Base-by-base conservation (phyloP, 257 asterid species). In the Nicotiana sylvestris region DNA sequence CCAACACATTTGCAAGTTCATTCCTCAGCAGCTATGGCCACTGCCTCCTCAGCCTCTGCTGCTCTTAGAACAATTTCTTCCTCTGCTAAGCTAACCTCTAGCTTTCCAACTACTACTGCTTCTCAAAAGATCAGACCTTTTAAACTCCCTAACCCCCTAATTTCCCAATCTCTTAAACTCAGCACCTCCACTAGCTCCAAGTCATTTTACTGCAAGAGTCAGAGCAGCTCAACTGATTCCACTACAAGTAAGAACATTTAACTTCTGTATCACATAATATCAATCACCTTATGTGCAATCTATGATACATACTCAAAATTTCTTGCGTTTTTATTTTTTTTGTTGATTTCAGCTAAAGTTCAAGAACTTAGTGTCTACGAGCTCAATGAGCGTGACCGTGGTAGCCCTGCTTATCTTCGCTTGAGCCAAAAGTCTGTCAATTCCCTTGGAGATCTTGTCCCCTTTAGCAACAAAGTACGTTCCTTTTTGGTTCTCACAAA, bases 361-460 rank as follows among this genome's bases (percentile, higher is more conserved):
- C 99, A 96, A 85, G 92, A 94, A 82, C 86, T 96, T 82, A 35
- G 78, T 18, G 98, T 94, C 21, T 96, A 96, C 37, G 99, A 96
- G 85, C 88, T 96, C 88, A 96, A 96, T 84, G 99, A 96, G 83
- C 90, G 96, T 0, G 99, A 96, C 76, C 97, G 99, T 55, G 98
- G 98, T 46, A 96, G 99, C 92, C 99, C 99, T 2, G 99, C 98
- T 12, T 88, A 90, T 82, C 99, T 96, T 21, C 91, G 97, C 15
- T 78, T 96, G 93, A 96, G 98, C 88, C 95, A 94, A 61, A 93
- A 96, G 81, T 55, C 86, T 16, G 97, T 89, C 21, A 94, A 90
- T 81, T 85, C 98, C 74, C 93, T 96, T 15, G 99, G 99, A 72
- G 98, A 96, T 87, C 98, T 93, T 25, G 97, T 96, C 70, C 99